phyloP scores from a whole-genome alignment of 23 red algal genomes.

The Gracilariopsis chorda region DNA sequence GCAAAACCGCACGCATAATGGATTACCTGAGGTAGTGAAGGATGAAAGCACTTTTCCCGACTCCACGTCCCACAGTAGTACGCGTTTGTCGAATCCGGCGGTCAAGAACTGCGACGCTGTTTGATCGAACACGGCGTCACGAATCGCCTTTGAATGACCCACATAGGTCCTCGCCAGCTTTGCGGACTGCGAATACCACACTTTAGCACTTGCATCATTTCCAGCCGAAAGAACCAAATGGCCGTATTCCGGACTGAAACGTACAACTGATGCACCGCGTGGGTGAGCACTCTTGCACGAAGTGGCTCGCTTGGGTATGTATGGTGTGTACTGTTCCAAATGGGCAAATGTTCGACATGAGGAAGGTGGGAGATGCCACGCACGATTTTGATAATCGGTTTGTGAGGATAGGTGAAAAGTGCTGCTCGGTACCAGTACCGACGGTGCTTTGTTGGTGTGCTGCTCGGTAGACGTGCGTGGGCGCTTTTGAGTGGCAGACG shows the following conservation, averaged over 20 bases:
- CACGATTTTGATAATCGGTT: slow-evolving; percentile 16
- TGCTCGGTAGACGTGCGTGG: background rate
- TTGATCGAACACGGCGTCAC: slow-evolving; percentile 55
- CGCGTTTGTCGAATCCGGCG: slow-evolving; percentile 60
- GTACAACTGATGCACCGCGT: slow-evolving; percentile 64
- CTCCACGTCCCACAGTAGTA: slow-evolving; percentile 87
- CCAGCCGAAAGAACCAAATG: slow-evolving; percentile 70
- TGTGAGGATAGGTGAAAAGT: slow-evolving; percentile 2
- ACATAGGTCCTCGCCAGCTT: slow-evolving; percentile 43
- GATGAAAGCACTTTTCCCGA: slow-evolving; percentile 50
- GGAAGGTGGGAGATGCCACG: slow-evolving; percentile 30
- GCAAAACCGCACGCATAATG: slow-evolving; percentile 37
- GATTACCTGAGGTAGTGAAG: slow-evolving; percentile 18
- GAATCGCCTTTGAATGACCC: slow-evolving; percentile 70
- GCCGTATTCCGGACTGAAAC: slow-evolving; percentile 68
- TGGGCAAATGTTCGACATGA: slow-evolving; percentile 26
- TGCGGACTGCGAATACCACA: slow-evolving; percentile 48
- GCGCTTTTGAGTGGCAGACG: background rate
- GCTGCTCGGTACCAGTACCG: slow-evolving; percentile 29
- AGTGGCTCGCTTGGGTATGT: slow-evolving; percentile 42
- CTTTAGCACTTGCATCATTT: slow-evolving; percentile 60
- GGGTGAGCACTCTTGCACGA: background rate
- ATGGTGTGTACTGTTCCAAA: slow-evolving; percentile 54
- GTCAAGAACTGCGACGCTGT: slow-evolving; percentile 61
- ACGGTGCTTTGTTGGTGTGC: background rate